Percentiles rank a stretch among this genome's conserved stretches.
These are phyloP conservation scores for Chytriomyces sp. DNA, from an alignment of 192 early-diverging fungal species.

Conservation along the genomic window DNA sequence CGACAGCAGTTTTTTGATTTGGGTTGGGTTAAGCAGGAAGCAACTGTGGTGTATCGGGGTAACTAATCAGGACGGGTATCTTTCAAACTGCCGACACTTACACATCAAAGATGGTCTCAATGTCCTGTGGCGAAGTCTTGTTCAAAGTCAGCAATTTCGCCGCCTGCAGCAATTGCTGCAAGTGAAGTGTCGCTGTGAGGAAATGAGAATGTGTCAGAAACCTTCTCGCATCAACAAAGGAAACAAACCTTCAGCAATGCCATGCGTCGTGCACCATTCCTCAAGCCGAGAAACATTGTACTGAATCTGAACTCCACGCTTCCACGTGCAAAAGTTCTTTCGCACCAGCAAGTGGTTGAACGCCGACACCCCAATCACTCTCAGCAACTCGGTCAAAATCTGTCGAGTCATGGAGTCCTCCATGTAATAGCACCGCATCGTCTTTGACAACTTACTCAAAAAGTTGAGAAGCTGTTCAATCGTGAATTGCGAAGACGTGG, in stretches of 20 bases:
- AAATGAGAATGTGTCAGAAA: conserved; percentile 2
- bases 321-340: conserved; percentile 99
- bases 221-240: not conserved
- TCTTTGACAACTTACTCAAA: conserved; percentile 91
- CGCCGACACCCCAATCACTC: conserved; percentile 91
- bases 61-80: not conserved
- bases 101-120: conserved; percentile 98
- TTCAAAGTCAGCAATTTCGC: conserved; percentile 96
- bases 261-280: conserved; percentile 99
- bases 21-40: conserved; percentile 92
- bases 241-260: conserved; percentile 79
- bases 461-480: conserved; percentile 96
- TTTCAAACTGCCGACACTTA: not conserved
- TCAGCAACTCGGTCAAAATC: conserved; percentile 92
- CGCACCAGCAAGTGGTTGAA: conserved; percentile 99
- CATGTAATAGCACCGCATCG: conserved; percentile 97
- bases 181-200: conserved; percentile 69
- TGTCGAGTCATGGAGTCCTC: conserved; percentile 89
- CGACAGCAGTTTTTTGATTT: conserved; percentile 96
- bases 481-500: conserved; percentile 78
- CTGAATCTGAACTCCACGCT: conserved; percentile 96
- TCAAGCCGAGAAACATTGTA: conserved; percentile 97
- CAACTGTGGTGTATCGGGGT: conserved; percentile 50
- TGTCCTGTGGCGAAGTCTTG: conserved; percentile 86
- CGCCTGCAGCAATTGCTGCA: conserved; percentile 94